phyloP scores from a whole-genome alignment of 129 eudicot genomes.

The Lonicera japonica region DNA sequence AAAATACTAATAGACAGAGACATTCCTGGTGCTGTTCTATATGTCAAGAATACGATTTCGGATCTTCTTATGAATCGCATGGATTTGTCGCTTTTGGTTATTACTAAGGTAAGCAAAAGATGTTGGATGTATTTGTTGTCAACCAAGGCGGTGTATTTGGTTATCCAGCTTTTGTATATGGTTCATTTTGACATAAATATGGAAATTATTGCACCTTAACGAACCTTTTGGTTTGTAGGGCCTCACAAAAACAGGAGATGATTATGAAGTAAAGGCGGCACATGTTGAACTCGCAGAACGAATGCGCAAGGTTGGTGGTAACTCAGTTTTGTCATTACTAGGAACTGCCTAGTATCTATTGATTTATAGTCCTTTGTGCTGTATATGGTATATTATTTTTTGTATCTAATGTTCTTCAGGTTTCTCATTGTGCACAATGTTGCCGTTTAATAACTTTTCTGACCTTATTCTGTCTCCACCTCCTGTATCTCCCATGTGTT shows the following conservation, averaged over 20 bases:
- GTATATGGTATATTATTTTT: not conserved
- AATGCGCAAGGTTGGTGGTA: constrained; percentile 73
- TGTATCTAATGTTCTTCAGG: not conserved
- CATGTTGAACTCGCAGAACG: constrained; percentile 99
- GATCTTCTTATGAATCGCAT: constrained; percentile 96
- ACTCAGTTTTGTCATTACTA: not conserved
- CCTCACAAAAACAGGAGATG: constrained; percentile 89
- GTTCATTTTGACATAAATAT: not conserved
- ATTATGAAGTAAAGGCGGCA: constrained; percentile 94
- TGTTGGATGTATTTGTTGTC: not conserved
- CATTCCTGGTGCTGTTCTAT: constrained; percentile 87
- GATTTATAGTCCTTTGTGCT: not conserved
- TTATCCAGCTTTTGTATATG: not conserved
- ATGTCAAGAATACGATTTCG: constrained; percentile 81
- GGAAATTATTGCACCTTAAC: constrained; percentile 3
- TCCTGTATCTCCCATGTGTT: too few relatives aligned
- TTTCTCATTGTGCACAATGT: not conserved
- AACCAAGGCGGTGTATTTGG: not conserved
- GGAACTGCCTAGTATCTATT: not conserved
- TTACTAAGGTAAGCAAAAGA: constrained; percentile 64
- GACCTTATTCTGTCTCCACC: too few relatives aligned
- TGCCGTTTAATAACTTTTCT: not conserved
- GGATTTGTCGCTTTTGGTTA: constrained; percentile 92
- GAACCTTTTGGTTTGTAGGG: constrained; percentile 47
- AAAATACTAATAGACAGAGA: constrained; percentile 90